Evolutionary conservation across 163 green algal genomes (phyloP).

Genomic region (Chloromonas sp.): DNA sequence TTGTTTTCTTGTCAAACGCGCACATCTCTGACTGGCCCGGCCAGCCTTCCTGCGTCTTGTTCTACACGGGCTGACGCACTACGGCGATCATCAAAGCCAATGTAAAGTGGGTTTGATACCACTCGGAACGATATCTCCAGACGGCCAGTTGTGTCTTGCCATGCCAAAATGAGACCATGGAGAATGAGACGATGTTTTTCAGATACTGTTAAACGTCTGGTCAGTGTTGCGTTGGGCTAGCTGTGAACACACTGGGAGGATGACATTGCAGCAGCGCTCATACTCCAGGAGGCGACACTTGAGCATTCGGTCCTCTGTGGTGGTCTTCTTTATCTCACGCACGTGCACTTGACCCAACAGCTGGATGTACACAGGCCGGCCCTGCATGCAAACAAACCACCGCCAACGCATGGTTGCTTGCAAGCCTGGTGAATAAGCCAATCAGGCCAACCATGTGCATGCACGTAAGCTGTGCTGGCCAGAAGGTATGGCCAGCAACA

Average conservation of each 20-base stretch:
- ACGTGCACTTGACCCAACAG: conserved; percentile 78
- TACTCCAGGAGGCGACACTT: conserved; percentile 80
- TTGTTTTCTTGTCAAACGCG: too few species aligned
- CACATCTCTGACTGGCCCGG: too few species aligned
- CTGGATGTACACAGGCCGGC: conserved; percentile 87
- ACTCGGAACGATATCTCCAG: too few species aligned
- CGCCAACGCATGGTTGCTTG: too few species aligned
- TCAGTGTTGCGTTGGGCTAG: conserved; percentile 64
- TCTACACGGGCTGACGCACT: too few species aligned
- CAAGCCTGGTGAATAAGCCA: neutral
- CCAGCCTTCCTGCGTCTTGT: too few species aligned
- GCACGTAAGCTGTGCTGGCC: neutral
- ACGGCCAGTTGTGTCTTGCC: too few species aligned
- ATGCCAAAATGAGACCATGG: too few species aligned
- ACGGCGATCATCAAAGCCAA: too few species aligned
- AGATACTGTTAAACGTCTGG: conserved; percentile 79
- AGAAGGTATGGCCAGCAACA: too few species aligned
- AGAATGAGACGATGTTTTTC: too few species aligned
- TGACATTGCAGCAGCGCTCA: conserved; percentile 74
- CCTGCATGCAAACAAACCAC: conserved; percentile 27
- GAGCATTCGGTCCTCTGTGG: conserved; percentile 85
- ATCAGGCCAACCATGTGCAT: neutral
- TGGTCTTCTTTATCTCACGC: conserved; percentile 64
- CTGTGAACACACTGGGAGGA: conserved; percentile 77
- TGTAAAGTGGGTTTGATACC: too few species aligned